Evolutionary conservation across 2,329 filamentous ascomycete genomes (phyloP).

Genomic region (Dactylellina leptospora): DNA sequence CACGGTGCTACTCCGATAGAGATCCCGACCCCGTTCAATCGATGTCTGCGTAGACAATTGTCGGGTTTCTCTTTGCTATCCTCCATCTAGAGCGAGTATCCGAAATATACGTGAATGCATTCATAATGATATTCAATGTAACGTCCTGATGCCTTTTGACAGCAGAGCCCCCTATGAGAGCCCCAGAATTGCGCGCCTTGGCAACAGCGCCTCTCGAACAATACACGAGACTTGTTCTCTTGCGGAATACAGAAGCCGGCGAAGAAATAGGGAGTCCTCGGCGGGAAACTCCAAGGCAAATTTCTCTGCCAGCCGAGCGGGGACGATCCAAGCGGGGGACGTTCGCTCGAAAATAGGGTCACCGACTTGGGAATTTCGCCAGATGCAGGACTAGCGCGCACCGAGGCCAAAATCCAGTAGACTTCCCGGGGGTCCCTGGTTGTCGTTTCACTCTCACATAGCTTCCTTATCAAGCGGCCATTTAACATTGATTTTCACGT

Average conservation of each 20-base stretch:
- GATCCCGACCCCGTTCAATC: not conserved
- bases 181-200: not conserved
- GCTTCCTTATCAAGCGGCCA: not conserved
- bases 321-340: constrained; percentile 12
- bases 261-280: not conserved
- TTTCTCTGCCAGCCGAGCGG: constrained; percentile 22
- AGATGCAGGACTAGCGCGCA: not conserved
- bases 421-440: not conserved
- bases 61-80: not conserved
- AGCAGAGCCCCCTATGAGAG: not conserved
- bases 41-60: not conserved
- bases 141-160: not conserved
- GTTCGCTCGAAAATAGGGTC: not conserved
- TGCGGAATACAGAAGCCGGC: constrained; percentile 24
- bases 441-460: not conserved
- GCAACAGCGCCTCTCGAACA: not conserved
- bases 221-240: not conserved
- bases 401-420: not conserved
- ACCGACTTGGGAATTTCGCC: not conserved
- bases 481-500: not conserved
- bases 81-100: constrained; percentile 5
- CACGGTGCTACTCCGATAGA: not conserved
- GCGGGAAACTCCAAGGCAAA: constrained; percentile 14
- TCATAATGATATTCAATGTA: constrained; percentile 4
- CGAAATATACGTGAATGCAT: constrained; percentile 1